Conservation (phyloP, 139 green algal species). For the Tetradesmus obliquus region DNA sequence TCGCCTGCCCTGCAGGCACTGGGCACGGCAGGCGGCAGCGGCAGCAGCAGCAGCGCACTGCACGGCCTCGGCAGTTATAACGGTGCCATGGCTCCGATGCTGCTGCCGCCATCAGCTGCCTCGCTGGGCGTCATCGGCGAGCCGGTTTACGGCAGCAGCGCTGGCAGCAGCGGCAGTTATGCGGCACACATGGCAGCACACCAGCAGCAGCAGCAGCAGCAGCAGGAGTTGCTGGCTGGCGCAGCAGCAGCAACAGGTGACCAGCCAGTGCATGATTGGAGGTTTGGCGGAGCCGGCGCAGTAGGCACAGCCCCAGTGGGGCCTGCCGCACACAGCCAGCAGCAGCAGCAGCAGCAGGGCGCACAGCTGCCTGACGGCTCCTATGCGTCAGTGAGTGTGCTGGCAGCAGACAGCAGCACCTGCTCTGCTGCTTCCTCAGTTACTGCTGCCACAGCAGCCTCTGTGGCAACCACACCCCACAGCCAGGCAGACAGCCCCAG, state of each 20-base stretch:
- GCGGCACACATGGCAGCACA: background rate
- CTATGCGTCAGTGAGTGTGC: background rate
- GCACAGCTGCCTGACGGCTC: background rate
- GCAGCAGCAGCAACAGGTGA: constrained; percentile 11
- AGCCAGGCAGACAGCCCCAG: background rate
- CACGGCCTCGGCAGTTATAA: constrained; percentile 6
- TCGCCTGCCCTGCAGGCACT: constrained; percentile 17
- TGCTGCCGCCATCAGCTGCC: constrained; percentile 34
- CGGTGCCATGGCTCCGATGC: constrained; percentile 24
- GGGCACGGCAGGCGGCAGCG: background rate
- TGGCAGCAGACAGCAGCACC: background rate
- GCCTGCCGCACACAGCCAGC: background rate
- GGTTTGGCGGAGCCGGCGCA: background rate
- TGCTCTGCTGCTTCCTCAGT: constrained; percentile 12
- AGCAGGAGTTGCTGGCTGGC: background rate
- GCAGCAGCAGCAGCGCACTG: constrained; percentile 6
- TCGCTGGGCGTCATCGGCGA: background rate
- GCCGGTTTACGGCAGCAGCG: background rate
- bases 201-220: constrained; percentile 21
- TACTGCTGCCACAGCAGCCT: background rate
- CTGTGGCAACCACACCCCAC: background rate
- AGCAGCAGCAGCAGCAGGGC: constrained; percentile 25
- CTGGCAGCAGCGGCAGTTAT: constrained; percentile 10
- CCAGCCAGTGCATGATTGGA: background rate
- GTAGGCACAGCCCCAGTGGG: background rate